Conservation (phyloP, 805 yeast species). For the Teunomyces lycoperdinae region DNA sequence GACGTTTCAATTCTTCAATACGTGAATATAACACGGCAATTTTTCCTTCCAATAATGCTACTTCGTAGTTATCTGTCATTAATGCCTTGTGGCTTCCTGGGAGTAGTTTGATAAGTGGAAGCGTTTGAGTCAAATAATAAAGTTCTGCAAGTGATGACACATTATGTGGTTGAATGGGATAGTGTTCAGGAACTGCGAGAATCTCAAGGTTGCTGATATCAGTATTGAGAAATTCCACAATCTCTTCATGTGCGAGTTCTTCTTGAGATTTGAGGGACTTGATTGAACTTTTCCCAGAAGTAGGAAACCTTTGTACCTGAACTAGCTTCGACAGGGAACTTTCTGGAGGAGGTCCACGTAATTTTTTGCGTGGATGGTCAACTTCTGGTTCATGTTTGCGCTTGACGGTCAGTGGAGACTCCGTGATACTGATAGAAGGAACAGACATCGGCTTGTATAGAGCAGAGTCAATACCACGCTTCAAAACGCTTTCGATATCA, state of each 20-base stretch:
- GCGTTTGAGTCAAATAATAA: slow-evolving; percentile 81
- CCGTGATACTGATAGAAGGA: background rate
- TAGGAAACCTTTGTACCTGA: background rate
- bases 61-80: slow-evolving; percentile 80
- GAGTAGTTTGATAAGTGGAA: slow-evolving; percentile 76
- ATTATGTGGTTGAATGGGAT: slow-evolving; percentile 37
- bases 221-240: slow-evolving; percentile 21
- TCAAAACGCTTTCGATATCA: slow-evolving; percentile 4
- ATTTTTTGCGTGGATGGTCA: background rate
- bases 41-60: slow-evolving; percentile 85
- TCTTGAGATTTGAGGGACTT: slow-evolving; percentile 18
- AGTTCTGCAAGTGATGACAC: slow-evolving; percentile 75
- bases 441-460: slow-evolving; percentile 1
- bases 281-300: slow-evolving; percentile 6
- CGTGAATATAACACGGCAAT: slow-evolving; percentile 85
- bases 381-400: slow-evolving; percentile 1
- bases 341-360: background rate
- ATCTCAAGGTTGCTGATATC: slow-evolving; percentile 33
- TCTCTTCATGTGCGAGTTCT: slow-evolving; percentile 18
- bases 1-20: slow-evolving; percentile 86
- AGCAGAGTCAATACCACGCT: slow-evolving; percentile 2
- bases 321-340: background rate
- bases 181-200: slow-evolving; percentile 40
- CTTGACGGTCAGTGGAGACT: background rate
- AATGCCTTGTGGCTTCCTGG: slow-evolving; percentile 85